Evolutionary conservation across 768 basidiomycete species (phyloP).

Genomic region (Trametes cingulata): DNA sequence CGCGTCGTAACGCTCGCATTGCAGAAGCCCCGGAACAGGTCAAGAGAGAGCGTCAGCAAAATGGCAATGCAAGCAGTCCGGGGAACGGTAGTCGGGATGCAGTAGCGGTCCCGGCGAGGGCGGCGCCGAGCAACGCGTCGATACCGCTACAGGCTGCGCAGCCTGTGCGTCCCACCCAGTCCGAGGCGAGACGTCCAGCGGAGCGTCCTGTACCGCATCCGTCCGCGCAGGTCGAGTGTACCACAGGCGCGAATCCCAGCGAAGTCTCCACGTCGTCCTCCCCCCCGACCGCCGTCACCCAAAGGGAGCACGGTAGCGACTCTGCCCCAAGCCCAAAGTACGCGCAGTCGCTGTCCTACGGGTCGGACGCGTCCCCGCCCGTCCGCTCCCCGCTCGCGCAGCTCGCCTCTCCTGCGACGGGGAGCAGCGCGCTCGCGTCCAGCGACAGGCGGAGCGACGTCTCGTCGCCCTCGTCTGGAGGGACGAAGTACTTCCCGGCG

Average conservation of each 20-base stretch:
- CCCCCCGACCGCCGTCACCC: not conserved
- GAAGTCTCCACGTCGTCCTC: not conserved
- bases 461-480: constrained; percentile 5
- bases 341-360: constrained; percentile 8
- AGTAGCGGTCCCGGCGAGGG: not conserved
- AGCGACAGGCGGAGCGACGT: constrained; percentile 8
- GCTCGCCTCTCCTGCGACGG: not conserved
- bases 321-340: not conserved
- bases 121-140: not conserved
- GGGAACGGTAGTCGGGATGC: not conserved
- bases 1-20: not conserved
- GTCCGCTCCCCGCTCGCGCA: not conserved
- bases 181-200: not conserved
- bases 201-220: not conserved
- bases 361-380: constrained; percentile 1
- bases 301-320: not conserved
- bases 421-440: constrained; percentile 4
- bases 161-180: not conserved
- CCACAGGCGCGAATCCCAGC: not conserved
- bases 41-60: not conserved
- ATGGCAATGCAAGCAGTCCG: not conserved
- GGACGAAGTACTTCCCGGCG: constrained; percentile 6
- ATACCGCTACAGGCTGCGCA: not conserved
- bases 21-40: not conserved
- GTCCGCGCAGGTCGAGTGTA: not conserved